phyloP scores from a whole-genome alignment of 2,329 filamentous ascomycete genomes.

The Sordariomycetes sp. region DNA sequence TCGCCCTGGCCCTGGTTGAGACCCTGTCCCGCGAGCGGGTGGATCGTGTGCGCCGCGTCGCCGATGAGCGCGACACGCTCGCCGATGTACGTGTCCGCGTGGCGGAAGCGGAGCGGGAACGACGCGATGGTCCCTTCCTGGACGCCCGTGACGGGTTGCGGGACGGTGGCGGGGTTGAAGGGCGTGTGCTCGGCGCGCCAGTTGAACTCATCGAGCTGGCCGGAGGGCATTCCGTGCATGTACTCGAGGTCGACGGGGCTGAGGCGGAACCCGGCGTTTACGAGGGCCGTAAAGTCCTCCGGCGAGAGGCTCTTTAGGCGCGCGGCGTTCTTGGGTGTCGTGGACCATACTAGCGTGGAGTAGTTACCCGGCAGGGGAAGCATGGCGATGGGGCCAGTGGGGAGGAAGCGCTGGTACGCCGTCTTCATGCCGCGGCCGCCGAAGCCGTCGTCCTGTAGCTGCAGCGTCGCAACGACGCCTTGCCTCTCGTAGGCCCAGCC shows the following conservation, averaged over 20 bases:
- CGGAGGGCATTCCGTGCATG: conserved; percentile 51
- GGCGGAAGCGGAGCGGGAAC: conserved; percentile 82
- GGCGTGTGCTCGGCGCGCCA: conserved; percentile 70
- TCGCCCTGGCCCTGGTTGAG: conserved; percentile 89
- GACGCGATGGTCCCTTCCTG: conserved; percentile 73
- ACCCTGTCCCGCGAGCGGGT: conserved; percentile 88
- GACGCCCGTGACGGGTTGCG: conserved; percentile 53
- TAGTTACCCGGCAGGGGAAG: conserved; percentile 75
- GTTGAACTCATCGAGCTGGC: conserved; percentile 61
- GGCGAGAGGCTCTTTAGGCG: conserved; percentile 63
- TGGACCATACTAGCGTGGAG: conserved; percentile 90
- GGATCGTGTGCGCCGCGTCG: conserved; percentile 89
- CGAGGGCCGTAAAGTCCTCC: conserved; percentile 67
- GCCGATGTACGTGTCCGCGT: conserved; percentile 85
- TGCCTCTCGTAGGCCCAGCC: conserved; percentile 93
- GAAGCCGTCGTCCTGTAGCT: conserved; percentile 50
- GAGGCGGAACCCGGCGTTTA: conserved; percentile 88
- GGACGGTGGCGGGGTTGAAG: conserved; percentile 39
- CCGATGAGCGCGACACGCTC: conserved; percentile 87
- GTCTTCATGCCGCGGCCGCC: conserved; percentile 47
- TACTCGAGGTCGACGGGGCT: conserved; percentile 67
- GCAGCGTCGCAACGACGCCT: conserved; percentile 80
- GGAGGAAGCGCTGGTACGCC: conserved; percentile 91
- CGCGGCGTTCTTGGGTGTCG: conserved; percentile 66
- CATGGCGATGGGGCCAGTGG: conserved; percentile 81